Evolutionary conservation across 805 yeast species (phyloP), one percentile per base, ranked within the genome.

Genomic region (Candida manassasensis): DNA sequence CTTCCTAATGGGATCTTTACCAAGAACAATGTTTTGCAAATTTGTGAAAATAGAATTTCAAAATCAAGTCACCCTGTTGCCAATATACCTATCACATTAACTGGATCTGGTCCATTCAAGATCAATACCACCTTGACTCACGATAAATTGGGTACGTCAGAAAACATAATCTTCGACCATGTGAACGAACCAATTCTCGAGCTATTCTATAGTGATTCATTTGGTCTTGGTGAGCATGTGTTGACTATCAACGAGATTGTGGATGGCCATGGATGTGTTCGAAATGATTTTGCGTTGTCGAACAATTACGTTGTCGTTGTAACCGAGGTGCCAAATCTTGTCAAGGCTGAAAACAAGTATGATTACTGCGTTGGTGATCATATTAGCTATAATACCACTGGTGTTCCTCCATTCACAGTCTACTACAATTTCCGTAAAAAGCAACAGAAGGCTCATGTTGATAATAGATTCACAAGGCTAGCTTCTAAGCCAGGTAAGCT

Each of bases 341-440:
- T 59, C 38, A 57, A 70, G 26, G 31, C 50, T 48, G 29, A 32
- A 33, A 2, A 28, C 10, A 40, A 41, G 21, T 4, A 17, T 10
- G 74, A 82, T 48, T 82, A 79, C 50, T 93, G 99, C 71, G 95
- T 90, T 18, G 99, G 98, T 8, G 97, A 90, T 42, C 82, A 84
- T 41, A 75, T 93, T 17, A 70, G 82, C 1, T 85, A 85, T 52
- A 74, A 81, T 42, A 58, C 90, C 42, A 74, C 75, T 11, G 97
- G 97, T 2, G 64, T 75, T 3, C 76, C 95, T 0, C 96, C 96
- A 14, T 87, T 87, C 53, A 72, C 72, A 1, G 72, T 94, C 4
- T 74, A 66, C 34, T 93, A 93, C 54, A 71, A 71, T 18, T 89
- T 90, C 62, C 81, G 84, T 47, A 82, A 73, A 2, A 61, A 66